Conservation (phyloP, 2,329 filamentous ascomycete genomes). For the Talaromyces sp. region DNA sequence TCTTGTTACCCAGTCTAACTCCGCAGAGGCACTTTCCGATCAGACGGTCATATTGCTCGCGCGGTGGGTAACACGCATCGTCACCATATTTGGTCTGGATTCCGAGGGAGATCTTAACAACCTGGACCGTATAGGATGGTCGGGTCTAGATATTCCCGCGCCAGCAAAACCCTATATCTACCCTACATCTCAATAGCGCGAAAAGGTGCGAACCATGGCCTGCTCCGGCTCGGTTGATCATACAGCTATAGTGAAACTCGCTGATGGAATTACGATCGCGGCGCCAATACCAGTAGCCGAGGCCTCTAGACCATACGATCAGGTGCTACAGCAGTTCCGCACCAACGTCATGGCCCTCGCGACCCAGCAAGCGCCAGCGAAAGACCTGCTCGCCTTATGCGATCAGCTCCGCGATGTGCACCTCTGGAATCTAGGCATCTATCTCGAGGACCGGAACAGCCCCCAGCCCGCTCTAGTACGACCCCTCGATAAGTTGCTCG, state of each 20-base stretch:
- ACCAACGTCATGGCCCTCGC: no score
- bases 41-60: slow-evolving; percentile 51
- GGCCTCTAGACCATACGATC: slow-evolving; percentile 36
- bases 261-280: slow-evolving; percentile 28
- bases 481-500: no score
- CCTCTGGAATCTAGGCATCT: slow-evolving; percentile 67
- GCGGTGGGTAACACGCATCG: slow-evolving; percentile 75
- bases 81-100: slow-evolving; percentile 75
- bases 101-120: slow-evolving; percentile 46
- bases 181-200: slow-evolving; percentile 49
- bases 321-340: slow-evolving; percentile 27
- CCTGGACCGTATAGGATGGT: slow-evolving; percentile 57
- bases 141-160: slow-evolving; percentile 56
- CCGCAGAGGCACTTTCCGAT: slow-evolving; percentile 36
- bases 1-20: slow-evolving; percentile 72
- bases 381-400: no score
- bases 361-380: no score
- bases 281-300: no score
- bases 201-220: slow-evolving; percentile 33
- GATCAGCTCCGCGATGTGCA: no score
- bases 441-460: slow-evolving; percentile 73
- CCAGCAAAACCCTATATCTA: slow-evolving; percentile 55
- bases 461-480: slow-evolving; percentile 63
- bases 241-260: slow-evolving; percentile 16
- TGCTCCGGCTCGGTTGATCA: slow-evolving; percentile 36